These are phyloP conservation scores for Emergomyces pasteurianus DNA, from an alignment of 2,329 filamentous ascomycete species.

Conservation along the genomic window DNA sequence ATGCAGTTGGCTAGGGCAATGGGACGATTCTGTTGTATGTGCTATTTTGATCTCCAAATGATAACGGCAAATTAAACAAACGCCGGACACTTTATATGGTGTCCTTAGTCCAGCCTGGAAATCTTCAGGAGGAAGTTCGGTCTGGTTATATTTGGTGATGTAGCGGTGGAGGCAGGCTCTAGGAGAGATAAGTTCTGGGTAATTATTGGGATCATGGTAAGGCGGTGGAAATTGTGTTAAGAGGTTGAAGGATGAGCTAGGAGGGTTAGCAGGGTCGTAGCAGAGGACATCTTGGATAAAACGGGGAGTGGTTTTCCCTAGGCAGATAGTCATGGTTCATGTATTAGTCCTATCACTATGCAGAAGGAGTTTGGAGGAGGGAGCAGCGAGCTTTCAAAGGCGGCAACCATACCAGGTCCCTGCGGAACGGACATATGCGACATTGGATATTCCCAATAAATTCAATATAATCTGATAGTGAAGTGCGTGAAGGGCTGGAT, in stretches of 20 bases:
- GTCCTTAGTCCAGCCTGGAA: constrained; percentile 18
- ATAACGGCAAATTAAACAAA: constrained; percentile 50
- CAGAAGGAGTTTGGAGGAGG: neutral
- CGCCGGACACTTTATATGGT: constrained; percentile 46
- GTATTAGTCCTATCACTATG: neutral
- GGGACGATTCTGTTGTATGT: constrained; percentile 32
- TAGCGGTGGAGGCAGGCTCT: constrained; percentile 49
- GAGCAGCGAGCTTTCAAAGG: neutral
- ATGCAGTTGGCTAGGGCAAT: constrained; percentile 46
- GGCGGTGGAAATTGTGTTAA: constrained; percentile 47
- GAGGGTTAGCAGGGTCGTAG: constrained; percentile 34
- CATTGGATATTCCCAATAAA: neutral
- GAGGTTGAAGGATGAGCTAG: constrained; percentile 39
- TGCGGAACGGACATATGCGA: constrained; percentile 21
- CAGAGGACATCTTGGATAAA: constrained; percentile 34
- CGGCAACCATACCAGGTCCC: constrained; percentile 21
- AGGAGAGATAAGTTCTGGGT: constrained; percentile 24
- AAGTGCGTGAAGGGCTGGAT: neutral
- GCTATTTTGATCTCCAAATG: constrained; percentile 49
- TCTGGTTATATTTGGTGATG: constrained; percentile 45
- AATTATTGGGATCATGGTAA: constrained; percentile 23
- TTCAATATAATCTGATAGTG: neutral
- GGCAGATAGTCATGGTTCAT: neutral
- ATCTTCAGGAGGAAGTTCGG: constrained; percentile 33
- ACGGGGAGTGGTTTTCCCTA: constrained; percentile 42